Evolutionary conservation across 139 green algal species (phyloP), one percentile per base, ranked within the genome.

Genomic region (Closterium sp.): DNA sequence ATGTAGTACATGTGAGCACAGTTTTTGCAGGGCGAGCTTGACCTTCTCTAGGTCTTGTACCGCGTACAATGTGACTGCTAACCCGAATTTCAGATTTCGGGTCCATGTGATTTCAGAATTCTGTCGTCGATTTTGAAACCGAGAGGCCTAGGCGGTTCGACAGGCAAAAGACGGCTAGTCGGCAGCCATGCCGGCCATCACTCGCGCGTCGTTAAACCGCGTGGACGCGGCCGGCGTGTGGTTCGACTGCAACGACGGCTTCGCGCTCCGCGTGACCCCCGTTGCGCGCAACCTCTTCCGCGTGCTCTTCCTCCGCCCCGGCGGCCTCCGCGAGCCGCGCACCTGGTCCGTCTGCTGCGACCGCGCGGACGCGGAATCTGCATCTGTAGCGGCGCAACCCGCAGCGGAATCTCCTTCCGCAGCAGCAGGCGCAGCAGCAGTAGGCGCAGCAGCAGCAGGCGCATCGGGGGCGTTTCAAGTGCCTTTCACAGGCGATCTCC

Each of bases 271-370:
- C 34, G 89, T 92, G 89, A 50, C 42, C 45, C 27, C 85, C 34
- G 31, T 92, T 9, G 31, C 42, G 27, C 32, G 70, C 45, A 28
- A 34, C 89, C 50, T 29, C 24, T 88, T 79, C 34, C 89, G 89
- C 45, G 89, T 92, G 29, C 85, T 92, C 27, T 92, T 92, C 31
- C 89, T 92, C 24, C 34, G 45, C 31, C 32, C 34, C 45, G 50
- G 45, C 89, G 45, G n/a, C 27, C 89, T 45, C 34, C 89, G 31
- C 29, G 32, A 92, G 27, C 89, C 89, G 10, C 42, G 27, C 89
- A 92, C 89, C 11, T 92, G 45, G 42, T 89, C 89, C 89, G 85
- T 92, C 45, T 79, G 62, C 89, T 92, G 24, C 34, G 24, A 19
- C 89, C 22, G 9, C 28, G 28, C 70, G 85, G 11, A 24, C 1